Percentiles rank a stretch among this genome's conserved stretches.
phyloP scores from a whole-genome alignment of 306 rosid genomes.

The Clitoria ternatea region DNA sequence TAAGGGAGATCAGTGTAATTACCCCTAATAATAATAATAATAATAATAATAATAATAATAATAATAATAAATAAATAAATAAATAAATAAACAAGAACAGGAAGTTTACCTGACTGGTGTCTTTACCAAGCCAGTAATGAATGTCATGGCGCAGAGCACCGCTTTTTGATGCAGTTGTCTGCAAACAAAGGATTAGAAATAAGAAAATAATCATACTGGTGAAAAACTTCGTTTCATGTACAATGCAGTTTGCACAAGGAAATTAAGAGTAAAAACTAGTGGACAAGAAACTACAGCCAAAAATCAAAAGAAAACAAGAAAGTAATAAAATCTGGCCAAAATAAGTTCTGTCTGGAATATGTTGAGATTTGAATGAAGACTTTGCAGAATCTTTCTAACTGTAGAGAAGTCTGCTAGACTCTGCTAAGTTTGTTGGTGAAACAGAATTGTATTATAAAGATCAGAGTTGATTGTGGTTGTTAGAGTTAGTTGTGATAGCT shows the following conservation, averaged over 20 bases:
- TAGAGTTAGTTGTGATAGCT: too few species aligned
- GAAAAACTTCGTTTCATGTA: background rate
- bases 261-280: background rate
- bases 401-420: too few species aligned
- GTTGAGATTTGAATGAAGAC: slow-evolving; percentile 1
- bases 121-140: slow-evolving; percentile 96
- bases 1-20: too few species aligned
- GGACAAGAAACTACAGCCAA: background rate
- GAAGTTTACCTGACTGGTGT: slow-evolving; percentile 67
- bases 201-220: background rate
- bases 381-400: background rate
- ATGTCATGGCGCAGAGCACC: slow-evolving; percentile 84
- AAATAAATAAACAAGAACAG: background rate
- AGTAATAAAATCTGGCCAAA: slow-evolving; percentile 1
- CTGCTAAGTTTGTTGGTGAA: too few species aligned
- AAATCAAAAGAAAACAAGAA: slow-evolving; percentile 13
- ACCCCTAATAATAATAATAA: too few species aligned
- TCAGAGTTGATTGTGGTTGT: too few species aligned
- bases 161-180: slow-evolving; percentile 81
- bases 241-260: background rate
- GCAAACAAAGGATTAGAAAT: slow-evolving; percentile 15
- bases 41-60: background rate
- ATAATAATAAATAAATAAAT: too few species aligned
- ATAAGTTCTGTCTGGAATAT: background rate
- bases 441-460: too few species aligned